phyloP scores from a whole-genome alignment of 75 land plant species.

The Adiantum capillusveneris region DNA sequence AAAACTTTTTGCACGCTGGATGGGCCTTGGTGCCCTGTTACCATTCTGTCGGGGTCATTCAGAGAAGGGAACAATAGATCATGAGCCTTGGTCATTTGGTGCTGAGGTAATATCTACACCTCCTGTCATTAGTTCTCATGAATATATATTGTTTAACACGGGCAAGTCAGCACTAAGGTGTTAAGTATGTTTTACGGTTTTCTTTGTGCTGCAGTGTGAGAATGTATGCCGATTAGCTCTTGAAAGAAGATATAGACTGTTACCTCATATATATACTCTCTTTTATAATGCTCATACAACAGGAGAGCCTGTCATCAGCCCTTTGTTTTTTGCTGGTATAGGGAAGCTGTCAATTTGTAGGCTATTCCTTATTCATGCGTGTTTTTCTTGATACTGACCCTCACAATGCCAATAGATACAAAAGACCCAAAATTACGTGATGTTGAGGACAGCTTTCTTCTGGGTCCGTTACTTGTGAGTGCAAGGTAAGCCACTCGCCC shows the following conservation, averaged over 20 bases:
- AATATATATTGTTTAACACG: no score
- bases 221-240: slow-evolving; percentile 84
- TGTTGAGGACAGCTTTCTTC: slow-evolving; percentile 65
- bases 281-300: slow-evolving; percentile 73
- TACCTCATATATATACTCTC: slow-evolving; percentile 85
- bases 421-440: slow-evolving; percentile 60
- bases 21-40: slow-evolving; percentile 89
- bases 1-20: slow-evolving; percentile 96
- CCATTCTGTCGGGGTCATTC: slow-evolving; percentile 93
- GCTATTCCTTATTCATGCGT: no score
- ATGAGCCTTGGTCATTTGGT: slow-evolving; percentile 99
- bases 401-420: slow-evolving; percentile 83
- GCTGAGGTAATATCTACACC: slow-evolving; percentile 59
- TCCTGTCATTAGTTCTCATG: neutral
- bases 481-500: slow-evolving; percentile 44
- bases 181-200: no score
- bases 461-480: slow-evolving; percentile 70
- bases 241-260: slow-evolving; percentile 68
- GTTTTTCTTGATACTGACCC: no score
- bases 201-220: slow-evolving; percentile 63
- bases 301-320: slow-evolving; percentile 69
- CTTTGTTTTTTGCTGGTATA: slow-evolving; percentile 84
- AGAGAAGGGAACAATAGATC: slow-evolving; percentile 64
- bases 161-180: no score
- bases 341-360: no score